Percentiles rank a stretch among this genome's conserved stretches.
Conservation (phyloP, 2,329 filamentous ascomycete species). For the Aspergillus amoenus region DNA sequence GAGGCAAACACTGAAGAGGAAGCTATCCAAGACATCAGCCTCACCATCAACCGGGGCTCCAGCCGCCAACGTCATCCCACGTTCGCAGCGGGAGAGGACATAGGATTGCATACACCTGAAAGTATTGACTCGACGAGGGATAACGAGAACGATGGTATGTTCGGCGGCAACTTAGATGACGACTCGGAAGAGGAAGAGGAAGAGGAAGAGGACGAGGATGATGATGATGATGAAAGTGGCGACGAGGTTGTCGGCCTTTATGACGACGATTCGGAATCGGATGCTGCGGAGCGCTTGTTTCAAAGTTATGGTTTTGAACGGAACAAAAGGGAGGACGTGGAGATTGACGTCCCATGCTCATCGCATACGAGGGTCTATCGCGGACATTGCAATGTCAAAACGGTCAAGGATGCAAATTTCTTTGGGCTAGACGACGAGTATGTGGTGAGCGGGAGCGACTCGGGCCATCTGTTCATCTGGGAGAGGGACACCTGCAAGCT, state of each 20-base stretch:
- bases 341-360: slow-evolving; percentile 55
- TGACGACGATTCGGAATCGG: slow-evolving; percentile 21
- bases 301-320: slow-evolving; percentile 52
- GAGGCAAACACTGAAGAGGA: slow-evolving; percentile 48
- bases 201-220: slow-evolving; percentile 24
- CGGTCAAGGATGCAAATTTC: slow-evolving; percentile 69
- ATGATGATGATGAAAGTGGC: slow-evolving; percentile 7
- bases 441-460: slow-evolving; percentile 66
- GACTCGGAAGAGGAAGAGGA: slow-evolving; percentile 20
- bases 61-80: neutral
- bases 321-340: slow-evolving; percentile 52
- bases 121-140: slow-evolving; percentile 20
- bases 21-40: slow-evolving; percentile 30
- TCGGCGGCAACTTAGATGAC: slow-evolving; percentile 10
- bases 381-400: slow-evolving; percentile 67
- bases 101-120: slow-evolving; percentile 27
- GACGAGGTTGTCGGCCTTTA: slow-evolving; percentile 7
- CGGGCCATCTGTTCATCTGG: slow-evolving; percentile 69
- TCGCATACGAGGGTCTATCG: slow-evolving; percentile 58
- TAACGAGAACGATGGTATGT: slow-evolving; percentile 1
- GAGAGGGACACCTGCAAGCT: slow-evolving; percentile 61
- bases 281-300: slow-evolving; percentile 41
- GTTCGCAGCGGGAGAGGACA: slow-evolving; percentile 10
- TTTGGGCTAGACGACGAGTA: slow-evolving; percentile 68
- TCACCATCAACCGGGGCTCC: slow-evolving; percentile 6